phyloP scores from a whole-genome alignment of 2,329 filamentous ascomycete species.

The Xylariales sp. region DNA sequence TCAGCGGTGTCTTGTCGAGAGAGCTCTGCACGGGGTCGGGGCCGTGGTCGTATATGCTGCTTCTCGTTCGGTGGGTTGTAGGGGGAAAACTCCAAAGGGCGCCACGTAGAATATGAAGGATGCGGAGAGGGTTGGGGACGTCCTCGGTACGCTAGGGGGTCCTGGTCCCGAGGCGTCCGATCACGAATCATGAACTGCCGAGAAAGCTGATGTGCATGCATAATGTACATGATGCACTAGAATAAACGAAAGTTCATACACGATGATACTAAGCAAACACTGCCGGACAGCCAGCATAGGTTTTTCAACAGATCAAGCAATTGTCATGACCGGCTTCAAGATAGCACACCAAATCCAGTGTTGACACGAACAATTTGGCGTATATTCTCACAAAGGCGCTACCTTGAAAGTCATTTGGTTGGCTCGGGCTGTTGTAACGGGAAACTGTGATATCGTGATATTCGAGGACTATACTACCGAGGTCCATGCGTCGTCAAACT shows the following conservation, averaged over 20 bases:
- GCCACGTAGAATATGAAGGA: not conserved
- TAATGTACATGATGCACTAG: conserved; percentile 18
- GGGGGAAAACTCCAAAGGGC: not conserved
- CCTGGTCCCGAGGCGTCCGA: conserved; percentile 5
- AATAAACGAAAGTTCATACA: conserved; percentile 6
- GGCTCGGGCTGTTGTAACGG: not conserved
- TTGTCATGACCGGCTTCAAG: no score
- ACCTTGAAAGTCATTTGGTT: not conserved
- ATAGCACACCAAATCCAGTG: no score
- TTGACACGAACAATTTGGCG: no score
- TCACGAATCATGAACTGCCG: conserved; percentile 21
- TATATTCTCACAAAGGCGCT: no score
- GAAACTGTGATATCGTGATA: not conserved
- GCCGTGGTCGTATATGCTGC: not conserved
- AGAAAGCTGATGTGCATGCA: conserved; percentile 23
- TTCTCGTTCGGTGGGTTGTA: not conserved
- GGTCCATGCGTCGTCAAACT: not conserved
- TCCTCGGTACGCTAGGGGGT: conserved; percentile 3
- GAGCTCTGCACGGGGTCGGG: not conserved
- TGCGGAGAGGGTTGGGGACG: conserved; percentile 28
- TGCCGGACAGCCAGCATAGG: conserved; percentile 6
- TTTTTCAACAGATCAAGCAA: not conserved
- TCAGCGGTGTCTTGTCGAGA: conserved; percentile 1
- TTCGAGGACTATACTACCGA: not conserved
- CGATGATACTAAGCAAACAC: not conserved